Conservation (phyloP, 768 basidiomycete species). For the Macrolepiota albuminosa region DNA sequence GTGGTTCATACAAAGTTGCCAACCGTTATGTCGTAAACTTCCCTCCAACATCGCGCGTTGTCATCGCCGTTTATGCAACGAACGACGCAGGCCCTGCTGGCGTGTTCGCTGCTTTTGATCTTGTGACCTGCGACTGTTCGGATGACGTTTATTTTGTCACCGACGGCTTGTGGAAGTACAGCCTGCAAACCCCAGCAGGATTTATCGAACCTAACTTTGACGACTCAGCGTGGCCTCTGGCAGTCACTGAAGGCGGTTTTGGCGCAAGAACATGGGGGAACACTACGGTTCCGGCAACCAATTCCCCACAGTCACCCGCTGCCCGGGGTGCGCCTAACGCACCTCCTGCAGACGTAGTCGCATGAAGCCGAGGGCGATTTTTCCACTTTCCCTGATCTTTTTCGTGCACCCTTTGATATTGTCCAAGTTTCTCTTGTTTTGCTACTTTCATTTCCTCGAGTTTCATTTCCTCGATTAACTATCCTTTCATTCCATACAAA, state of each 20-base stretch:
- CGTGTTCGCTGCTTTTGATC: constrained; percentile 17
- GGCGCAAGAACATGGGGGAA: constrained; percentile 21
- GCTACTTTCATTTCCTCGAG: background rate
- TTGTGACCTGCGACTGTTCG: constrained; percentile 15
- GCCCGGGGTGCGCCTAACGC: constrained; percentile 9
- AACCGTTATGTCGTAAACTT: constrained; percentile 17
- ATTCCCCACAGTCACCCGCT: constrained; percentile 12
- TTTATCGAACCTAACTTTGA: constrained; percentile 12
- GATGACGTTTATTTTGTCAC: constrained; percentile 13
- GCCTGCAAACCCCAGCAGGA: constrained; percentile 11
- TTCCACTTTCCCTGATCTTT: background rate
- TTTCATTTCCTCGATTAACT: background rate
- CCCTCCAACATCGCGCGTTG: constrained; percentile 12
- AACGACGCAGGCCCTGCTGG: constrained; percentile 16
- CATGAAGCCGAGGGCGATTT: background rate
- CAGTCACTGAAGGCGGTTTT: constrained; percentile 18
- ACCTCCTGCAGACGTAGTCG: constrained; percentile 12
- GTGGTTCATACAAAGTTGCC: constrained; percentile 9
- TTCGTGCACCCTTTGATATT: background rate
- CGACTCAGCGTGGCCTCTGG: constrained; percentile 19
- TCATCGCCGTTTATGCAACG: constrained; percentile 16
- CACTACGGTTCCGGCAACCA: constrained; percentile 6
- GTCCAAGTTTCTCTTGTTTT: background rate
- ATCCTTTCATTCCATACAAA: background rate
- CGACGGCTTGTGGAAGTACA: constrained; percentile 23